phyloP scores from a whole-genome alignment of 2,329 filamentous ascomycete genomes.

The Ilyonectria destructans region DNA sequence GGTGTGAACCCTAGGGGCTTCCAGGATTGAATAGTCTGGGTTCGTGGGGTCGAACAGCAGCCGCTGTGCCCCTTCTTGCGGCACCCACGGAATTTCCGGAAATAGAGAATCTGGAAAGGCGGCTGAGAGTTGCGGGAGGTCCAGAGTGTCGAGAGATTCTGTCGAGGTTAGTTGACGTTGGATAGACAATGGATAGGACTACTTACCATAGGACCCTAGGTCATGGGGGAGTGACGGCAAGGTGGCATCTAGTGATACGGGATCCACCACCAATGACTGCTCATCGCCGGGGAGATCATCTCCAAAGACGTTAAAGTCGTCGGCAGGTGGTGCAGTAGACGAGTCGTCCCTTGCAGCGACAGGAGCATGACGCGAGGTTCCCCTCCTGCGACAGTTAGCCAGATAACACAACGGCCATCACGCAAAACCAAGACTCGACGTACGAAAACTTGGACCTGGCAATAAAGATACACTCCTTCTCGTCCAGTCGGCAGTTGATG shows the following conservation, averaged over 20 bases:
- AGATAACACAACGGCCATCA: too few relatives aligned
- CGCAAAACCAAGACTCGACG: too few relatives aligned
- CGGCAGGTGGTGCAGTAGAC: background rate
- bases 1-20: constrained; percentile 39
- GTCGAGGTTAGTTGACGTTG: background rate
- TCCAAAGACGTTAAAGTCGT: constrained; percentile 3
- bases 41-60: constrained; percentile 30
- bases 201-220: constrained; percentile 14
- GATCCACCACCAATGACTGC: constrained; percentile 17
- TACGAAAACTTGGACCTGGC: constrained; percentile 42
- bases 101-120: background rate
- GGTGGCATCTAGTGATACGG: constrained; percentile 21
- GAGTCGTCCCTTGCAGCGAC: background rate
- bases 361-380: constrained; percentile 14
- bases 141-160: constrained; percentile 11
- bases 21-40: constrained; percentile 45
- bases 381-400: constrained; percentile 25
- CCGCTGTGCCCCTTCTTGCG: background rate
- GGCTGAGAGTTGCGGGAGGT: constrained; percentile 11
- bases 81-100: constrained; percentile 10
- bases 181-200: background rate
- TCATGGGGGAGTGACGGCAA: constrained; percentile 16
- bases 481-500: constrained; percentile 47
- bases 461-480: constrained; percentile 45
- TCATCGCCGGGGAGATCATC: constrained; percentile 20